phyloP scores from a whole-genome alignment of 257 asterid genomes.

The Solanum appendiculatum region DNA sequence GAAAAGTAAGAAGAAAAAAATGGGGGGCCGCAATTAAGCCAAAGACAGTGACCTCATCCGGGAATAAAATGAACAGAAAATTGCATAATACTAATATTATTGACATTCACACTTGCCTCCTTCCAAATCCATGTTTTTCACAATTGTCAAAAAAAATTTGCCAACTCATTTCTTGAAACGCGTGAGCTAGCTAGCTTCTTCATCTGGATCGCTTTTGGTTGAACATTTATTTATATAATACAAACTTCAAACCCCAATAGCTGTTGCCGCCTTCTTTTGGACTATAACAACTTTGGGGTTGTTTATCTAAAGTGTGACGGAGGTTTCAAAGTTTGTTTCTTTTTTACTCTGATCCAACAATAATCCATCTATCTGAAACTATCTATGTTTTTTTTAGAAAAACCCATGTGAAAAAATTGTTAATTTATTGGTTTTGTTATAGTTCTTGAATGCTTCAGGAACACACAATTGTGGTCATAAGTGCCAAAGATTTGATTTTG shows the following conservation, averaged over 20 bases:
- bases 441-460: not conserved
- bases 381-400: constrained; percentile 6
- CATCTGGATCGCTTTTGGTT: not conserved
- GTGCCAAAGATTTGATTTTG: not conserved
- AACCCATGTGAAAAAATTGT: constrained; percentile 4
- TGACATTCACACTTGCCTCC: not conserved
- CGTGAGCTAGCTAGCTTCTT: not conserved
- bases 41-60: not conserved
- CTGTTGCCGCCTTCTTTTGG: not conserved
- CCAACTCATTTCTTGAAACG: not conserved
- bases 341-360: not conserved
- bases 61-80: too few relatives aligned
- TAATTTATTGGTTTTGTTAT: not conserved
- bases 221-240: not conserved
- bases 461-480: not conserved
- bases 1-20: not conserved
- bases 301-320: constrained; percentile 25
- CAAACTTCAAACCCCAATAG: not conserved
- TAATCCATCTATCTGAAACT: constrained; percentile 4
- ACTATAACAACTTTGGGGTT: constrained; percentile 1
- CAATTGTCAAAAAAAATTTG: not conserved
- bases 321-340: constrained; percentile 9
- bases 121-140: not conserved
- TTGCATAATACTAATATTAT: too few relatives aligned
- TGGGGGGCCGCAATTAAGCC: not conserved